phyloP scores from a whole-genome alignment of 2,329 filamentous ascomycete genomes.

The Talaromyces sp. region DNA sequence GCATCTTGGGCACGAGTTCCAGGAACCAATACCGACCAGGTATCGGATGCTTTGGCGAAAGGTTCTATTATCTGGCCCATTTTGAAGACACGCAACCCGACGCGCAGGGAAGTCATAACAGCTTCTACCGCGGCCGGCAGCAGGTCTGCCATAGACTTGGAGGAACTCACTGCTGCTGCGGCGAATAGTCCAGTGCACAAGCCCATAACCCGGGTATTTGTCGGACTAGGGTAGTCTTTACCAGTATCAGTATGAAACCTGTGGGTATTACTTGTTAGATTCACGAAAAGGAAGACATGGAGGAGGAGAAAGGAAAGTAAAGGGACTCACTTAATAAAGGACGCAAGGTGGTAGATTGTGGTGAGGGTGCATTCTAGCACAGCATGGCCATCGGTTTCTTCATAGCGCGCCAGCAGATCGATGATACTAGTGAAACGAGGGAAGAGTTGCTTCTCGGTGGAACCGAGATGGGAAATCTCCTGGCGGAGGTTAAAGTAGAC shows the following conservation, averaged over 20 bases:
- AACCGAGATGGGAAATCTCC: not conserved
- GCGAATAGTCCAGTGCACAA: slow-evolving; percentile 1
- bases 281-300: not conserved
- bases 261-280: not conserved
- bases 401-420: not conserved
- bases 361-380: not conserved
- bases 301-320: not conserved
- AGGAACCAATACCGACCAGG: not conserved
- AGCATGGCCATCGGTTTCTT: not conserved
- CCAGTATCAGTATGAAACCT: not conserved
- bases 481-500: not conserved
- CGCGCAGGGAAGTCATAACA: not conserved
- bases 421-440: not conserved
- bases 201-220: not conserved
- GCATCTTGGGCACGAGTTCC: not conserved
- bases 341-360: not conserved
- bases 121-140: slow-evolving; percentile 1
- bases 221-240: not conserved
- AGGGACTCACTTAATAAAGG: not conserved
- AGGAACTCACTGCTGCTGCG: not conserved
- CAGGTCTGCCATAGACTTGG: not conserved
- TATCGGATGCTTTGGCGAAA: not conserved
- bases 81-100: not conserved
- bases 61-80: not conserved
- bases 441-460: not conserved